Conservation (phyloP, 768 basidiomycete species). For the Hemileccinum impolitum region DNA sequence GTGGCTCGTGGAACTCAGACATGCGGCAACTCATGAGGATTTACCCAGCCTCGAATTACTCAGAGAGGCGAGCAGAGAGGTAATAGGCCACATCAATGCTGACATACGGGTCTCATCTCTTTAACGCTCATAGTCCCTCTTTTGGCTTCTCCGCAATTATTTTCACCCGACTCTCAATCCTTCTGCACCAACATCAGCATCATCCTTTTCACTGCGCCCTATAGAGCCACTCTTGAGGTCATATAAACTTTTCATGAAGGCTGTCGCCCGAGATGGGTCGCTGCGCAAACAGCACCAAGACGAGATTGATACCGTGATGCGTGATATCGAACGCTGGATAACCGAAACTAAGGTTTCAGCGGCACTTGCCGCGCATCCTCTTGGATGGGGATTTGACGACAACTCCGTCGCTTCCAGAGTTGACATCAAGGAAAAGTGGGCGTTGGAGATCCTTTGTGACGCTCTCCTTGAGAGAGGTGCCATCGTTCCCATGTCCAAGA, state of each 20-base stretch:
- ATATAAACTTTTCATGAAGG: slow-evolving; percentile 70
- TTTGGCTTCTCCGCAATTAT: slow-evolving; percentile 82
- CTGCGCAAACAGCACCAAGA: slow-evolving; percentile 47
- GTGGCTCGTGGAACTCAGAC: slow-evolving; percentile 90
- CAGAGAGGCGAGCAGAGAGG: slow-evolving; percentile 75
- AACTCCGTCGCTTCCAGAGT: slow-evolving; percentile 33
- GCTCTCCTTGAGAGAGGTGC: slow-evolving; percentile 66
- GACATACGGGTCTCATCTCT: not conserved
- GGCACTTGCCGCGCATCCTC: slow-evolving; percentile 41
- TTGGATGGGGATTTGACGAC: slow-evolving; percentile 43
- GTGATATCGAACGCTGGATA: slow-evolving; percentile 76
- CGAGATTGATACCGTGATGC: slow-evolving; percentile 47
- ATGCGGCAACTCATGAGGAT: slow-evolving; percentile 95
- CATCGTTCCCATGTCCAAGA: slow-evolving; percentile 81
- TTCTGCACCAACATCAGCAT: slow-evolving; percentile 33
- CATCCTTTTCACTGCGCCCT: slow-evolving; percentile 44
- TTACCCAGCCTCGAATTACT: slow-evolving; percentile 81
- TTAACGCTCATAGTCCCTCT: slow-evolving; percentile 54
- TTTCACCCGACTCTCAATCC: slow-evolving; percentile 75
- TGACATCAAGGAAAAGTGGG: slow-evolving; percentile 61
- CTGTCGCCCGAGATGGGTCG: slow-evolving; percentile 61
- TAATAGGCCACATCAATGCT: slow-evolving; percentile 18
- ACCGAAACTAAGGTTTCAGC: slow-evolving; percentile 67
- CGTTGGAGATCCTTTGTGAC: slow-evolving; percentile 64
- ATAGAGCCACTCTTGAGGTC: slow-evolving; percentile 65